Evolutionary conservation across 176 grass and related monocot species (phyloP), one percentile per base, ranked within the genome.

Genomic region (Coix lacrymajobi): DNA sequence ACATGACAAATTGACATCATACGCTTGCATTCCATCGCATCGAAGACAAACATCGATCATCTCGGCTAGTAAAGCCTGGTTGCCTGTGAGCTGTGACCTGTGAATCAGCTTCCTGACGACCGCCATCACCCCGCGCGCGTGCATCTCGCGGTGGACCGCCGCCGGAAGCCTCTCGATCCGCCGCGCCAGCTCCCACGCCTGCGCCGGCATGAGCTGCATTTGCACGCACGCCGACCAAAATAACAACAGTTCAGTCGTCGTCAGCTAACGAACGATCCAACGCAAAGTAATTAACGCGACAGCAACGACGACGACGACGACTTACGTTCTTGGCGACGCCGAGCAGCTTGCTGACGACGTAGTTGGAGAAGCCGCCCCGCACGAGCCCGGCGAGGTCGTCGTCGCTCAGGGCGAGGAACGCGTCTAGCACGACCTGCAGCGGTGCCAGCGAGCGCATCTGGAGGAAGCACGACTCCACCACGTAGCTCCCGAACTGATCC

Each of bases 401-500:
- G 28, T 16, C 5, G 83, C 3, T 4, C 10, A 89, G 72, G 6
- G 0, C 1, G 4, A 57, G 8, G 83, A 89, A 81, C 4, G 54
- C 56, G 4, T 4, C 8, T 34, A 89, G 43, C 71, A 89, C 83
- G 54, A 4, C 19, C 10, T 15, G 20, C 64, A 52, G 28, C 54
- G 39, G 78, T 31, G 1, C 7, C 15, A 4, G 24, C 68, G 57
- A 54, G 51, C 11, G 2, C 33, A 25, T 5, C 1, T 4, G 16
- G 13, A 64, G 41, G 78, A 81, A 81, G 83, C 83, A 85, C 4
- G 83, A 44, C 87, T 89, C 87, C 49, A 89, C 65, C 41, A 81
- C 87, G 87, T 77, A 89, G 88, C 88, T 85, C 22, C 83, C 88
- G 54, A 44, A 58, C 72, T 39, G 28, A 72, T 82, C 8, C 7